These are phyloP conservation scores for Cyberlindnera petersonii DNA, from an alignment of 805 yeast species.

Conservation along the genomic window DNA sequence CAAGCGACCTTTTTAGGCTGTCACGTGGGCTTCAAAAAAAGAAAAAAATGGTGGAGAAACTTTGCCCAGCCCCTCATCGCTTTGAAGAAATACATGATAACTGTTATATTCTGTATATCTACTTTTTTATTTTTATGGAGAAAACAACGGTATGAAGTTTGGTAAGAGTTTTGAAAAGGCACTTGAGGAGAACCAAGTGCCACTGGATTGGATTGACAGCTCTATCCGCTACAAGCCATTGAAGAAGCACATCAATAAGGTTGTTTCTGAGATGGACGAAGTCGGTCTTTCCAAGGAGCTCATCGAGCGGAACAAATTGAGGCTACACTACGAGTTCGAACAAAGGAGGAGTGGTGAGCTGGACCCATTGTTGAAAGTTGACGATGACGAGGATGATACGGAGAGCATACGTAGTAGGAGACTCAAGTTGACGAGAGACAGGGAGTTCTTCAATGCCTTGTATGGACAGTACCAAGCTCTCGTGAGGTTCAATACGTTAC, in stretches of 20 bases:
- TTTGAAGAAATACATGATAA: too few species aligned
- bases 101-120: too few species aligned
- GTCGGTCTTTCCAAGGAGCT: slow-evolving; percentile 53
- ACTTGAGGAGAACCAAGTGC: slow-evolving; percentile 55
- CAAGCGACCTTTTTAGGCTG: too few species aligned
- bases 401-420: slow-evolving; percentile 11
- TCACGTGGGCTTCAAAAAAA: too few species aligned
- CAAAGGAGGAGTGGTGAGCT: slow-evolving; percentile 7
- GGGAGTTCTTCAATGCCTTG: slow-evolving; percentile 21
- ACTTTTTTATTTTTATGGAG: too few species aligned
- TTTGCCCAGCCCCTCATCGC: too few species aligned
- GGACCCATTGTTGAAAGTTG: slow-evolving; percentile 8
- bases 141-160: slow-evolving; percentile 53
- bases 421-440: slow-evolving; percentile 9
- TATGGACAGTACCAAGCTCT: slow-evolving; percentile 16
- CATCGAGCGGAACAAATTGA: slow-evolving; percentile 4
- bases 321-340: slow-evolving; percentile 22
- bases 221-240: slow-evolving; percentile 71
- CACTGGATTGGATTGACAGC: slow-evolving; percentile 61
- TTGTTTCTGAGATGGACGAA: slow-evolving; percentile 58
- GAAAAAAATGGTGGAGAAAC: too few species aligned
- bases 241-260: slow-evolving; percentile 62
- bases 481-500: slow-evolving; percentile 42
- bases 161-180: slow-evolving; percentile 68
- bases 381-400: slow-evolving; percentile 13